These are phyloP conservation scores for Mycena belliarum DNA, from an alignment of 768 basidiomycete species.

Conservation along the genomic window DNA sequence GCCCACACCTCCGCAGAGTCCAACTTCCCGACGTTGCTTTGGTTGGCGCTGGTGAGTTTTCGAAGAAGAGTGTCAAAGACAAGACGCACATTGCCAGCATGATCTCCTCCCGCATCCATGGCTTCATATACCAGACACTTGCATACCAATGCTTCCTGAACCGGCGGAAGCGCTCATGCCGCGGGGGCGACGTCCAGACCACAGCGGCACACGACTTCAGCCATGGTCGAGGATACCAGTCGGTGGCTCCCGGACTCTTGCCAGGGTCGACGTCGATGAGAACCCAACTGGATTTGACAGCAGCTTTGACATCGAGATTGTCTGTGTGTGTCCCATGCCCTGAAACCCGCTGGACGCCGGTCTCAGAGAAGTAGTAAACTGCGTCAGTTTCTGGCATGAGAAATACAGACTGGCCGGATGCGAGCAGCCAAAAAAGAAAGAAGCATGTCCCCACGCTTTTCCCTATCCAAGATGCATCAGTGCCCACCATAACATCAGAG, in stretches of 20 bases:
- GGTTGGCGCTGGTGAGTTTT: neutral
- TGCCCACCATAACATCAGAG: neutral
- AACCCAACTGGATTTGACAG: constrained; percentile 1
- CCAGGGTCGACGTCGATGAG: constrained; percentile 8
- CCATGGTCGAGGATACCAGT: neutral
- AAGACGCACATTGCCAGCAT: neutral
- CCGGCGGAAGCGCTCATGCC: neutral
- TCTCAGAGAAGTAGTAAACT: constrained; percentile 1
- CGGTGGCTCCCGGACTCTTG: too few relatives aligned
- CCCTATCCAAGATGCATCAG: constrained; percentile 5
- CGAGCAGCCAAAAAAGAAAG: neutral
- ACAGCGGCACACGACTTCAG: neutral
- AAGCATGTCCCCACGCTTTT: constrained; percentile 5
- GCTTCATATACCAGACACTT: constrained; percentile 3
- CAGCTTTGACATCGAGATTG: neutral
- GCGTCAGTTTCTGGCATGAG: neutral
- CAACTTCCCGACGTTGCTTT: neutral
- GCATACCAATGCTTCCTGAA: neutral
- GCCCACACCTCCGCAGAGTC: neutral
- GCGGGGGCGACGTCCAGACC: constrained; percentile 7
- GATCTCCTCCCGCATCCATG: constrained; percentile 8
- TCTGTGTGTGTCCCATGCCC: too few relatives aligned
- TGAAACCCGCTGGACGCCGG: neutral
- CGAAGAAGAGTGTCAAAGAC: constrained; percentile 3
- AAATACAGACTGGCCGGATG: neutral